Evolutionary conservation across 805 yeast species (phyloP).

Genomic region (Saccharomycopsis sp.): DNA sequence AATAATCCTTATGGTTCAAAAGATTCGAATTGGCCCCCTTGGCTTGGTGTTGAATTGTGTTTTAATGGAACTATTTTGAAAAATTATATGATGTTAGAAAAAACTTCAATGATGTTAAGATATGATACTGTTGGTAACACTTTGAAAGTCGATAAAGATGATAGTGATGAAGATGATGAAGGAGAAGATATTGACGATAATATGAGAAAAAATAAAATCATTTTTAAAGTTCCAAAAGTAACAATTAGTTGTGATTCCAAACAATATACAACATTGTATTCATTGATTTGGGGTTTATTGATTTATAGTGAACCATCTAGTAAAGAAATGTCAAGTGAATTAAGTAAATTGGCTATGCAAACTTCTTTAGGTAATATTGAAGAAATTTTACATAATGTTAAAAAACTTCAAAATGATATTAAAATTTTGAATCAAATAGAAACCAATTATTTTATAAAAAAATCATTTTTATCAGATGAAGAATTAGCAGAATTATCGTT

Average conservation of each 20-base stretch:
- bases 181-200: constrained; percentile 20
- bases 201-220: constrained; percentile 32
- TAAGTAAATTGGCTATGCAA: constrained; percentile 58
- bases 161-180: constrained; percentile 18
- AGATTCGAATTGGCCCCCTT: constrained; percentile 73
- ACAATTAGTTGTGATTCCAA: constrained; percentile 58
- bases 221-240: constrained; percentile 61
- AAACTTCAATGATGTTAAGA: constrained; percentile 51
- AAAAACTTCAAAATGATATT: constrained; percentile 38
- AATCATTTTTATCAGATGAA: constrained; percentile 38
- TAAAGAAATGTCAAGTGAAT: constrained; percentile 42
- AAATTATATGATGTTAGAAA: constrained; percentile 46
- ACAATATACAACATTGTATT: constrained; percentile 60
- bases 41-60: constrained; percentile 68
- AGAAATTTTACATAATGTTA: constrained; percentile 38
- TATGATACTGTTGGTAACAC: constrained; percentile 39
- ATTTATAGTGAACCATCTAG: constrained; percentile 67
- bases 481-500: constrained; percentile 34
- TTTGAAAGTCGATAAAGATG: constrained; percentile 10
- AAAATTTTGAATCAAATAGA: constrained; percentile 31
- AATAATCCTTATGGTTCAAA: constrained; percentile 20
- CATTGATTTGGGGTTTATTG: constrained; percentile 51
- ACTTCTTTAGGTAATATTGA: constrained; percentile 56
- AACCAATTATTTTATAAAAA: constrained; percentile 39
- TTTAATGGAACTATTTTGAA: constrained; percentile 39